phyloP scores from a whole-genome alignment of 1,284 basidiomycete genomes.

The Malassezia brasiliensis region DNA sequence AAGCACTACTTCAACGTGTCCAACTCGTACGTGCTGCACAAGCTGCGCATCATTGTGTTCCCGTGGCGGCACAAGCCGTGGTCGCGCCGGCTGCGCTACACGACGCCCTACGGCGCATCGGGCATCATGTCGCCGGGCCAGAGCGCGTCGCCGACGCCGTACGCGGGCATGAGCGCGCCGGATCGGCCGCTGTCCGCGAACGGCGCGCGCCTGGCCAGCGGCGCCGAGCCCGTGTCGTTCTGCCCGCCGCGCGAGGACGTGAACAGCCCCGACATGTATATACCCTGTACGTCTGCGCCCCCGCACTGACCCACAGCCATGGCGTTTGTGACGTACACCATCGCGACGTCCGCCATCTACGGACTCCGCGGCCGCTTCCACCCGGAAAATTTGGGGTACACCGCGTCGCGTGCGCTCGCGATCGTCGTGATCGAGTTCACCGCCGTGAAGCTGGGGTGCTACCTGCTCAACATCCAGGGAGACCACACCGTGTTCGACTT shows the following conservation, averaged over 20 bases:
- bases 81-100: slow-evolving; percentile 38
- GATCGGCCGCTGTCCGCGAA: slow-evolving; percentile 10
- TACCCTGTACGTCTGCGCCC: slow-evolving; percentile 61
- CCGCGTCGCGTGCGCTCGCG: slow-evolving; percentile 63
- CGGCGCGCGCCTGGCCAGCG: not conserved
- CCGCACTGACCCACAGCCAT: slow-evolving; percentile 58
- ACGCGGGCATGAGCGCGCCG: slow-evolving; percentile 13
- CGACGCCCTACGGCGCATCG: slow-evolving; percentile 29
- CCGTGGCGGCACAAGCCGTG: slow-evolving; percentile 70
- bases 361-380: slow-evolving; percentile 76
- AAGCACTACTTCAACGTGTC: slow-evolving; percentile 96
- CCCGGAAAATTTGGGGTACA: slow-evolving; percentile 78
- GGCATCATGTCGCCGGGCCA: slow-evolving; percentile 14
- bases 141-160: slow-evolving; percentile 4
- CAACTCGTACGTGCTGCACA: slow-evolving; percentile 86
- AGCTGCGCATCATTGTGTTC: slow-evolving; percentile 80
- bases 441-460: slow-evolving; percentile 80
- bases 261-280: slow-evolving; percentile 92
- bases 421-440: slow-evolving; percentile 59
- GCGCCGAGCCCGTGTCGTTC: slow-evolving; percentile 51
- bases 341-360: slow-evolving; percentile 68
- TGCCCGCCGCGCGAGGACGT: slow-evolving; percentile 83
- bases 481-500: slow-evolving; percentile 56
- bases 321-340: slow-evolving; percentile 91
- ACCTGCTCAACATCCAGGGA: slow-evolving; percentile 73